Evolutionary conservation across 805 yeast species (phyloP).

Genomic region (Pachysolen tannophilus): DNA sequence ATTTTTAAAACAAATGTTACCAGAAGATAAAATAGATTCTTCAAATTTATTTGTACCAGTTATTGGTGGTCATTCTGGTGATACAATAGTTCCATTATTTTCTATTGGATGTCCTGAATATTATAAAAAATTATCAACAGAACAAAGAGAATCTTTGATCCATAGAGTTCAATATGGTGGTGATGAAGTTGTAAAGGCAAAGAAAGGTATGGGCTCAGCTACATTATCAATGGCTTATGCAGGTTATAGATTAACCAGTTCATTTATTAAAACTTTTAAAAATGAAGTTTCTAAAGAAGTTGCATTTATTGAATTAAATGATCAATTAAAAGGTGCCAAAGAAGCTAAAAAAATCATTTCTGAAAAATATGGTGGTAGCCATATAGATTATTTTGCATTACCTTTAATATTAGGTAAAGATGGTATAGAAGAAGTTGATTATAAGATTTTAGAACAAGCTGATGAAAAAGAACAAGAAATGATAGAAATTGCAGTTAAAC

Average conservation of each 20-base stretch:
- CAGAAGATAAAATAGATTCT: slow-evolving; percentile 81
- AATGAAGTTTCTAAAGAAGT: slow-evolving; percentile 33
- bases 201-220: slow-evolving; percentile 79
- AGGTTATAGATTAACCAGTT: slow-evolving; percentile 64
- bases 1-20: slow-evolving; percentile 65
- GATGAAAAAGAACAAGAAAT: slow-evolving; percentile 47
- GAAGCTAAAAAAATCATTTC: slow-evolving; percentile 35
- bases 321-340: slow-evolving; percentile 39
- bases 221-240: slow-evolving; percentile 85
- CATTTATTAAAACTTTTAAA: slow-evolving; percentile 22
- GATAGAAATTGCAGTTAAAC: slow-evolving; percentile 44
- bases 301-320: slow-evolving; percentile 43
- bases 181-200: slow-evolving; percentile 83
- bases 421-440: slow-evolving; percentile 53
- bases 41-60: slow-evolving; percentile 71
- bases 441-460: slow-evolving; percentile 39
- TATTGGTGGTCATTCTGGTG: slow-evolving; percentile 97
- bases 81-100: slow-evolving; percentile 88
- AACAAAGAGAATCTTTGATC: slow-evolving; percentile 58
- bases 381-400: slow-evolving; percentile 45
- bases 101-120: slow-evolving; percentile 71
- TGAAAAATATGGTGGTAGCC: slow-evolving; percentile 25
- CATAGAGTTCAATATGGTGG: slow-evolving; percentile 92
- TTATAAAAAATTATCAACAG: slow-evolving; percentile 53
- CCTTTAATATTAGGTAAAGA: slow-evolving; percentile 48